These are phyloP conservation scores for Rauvolfia tetraphylla DNA, from an alignment of 257 asterid species.

Conservation along the genomic window DNA sequence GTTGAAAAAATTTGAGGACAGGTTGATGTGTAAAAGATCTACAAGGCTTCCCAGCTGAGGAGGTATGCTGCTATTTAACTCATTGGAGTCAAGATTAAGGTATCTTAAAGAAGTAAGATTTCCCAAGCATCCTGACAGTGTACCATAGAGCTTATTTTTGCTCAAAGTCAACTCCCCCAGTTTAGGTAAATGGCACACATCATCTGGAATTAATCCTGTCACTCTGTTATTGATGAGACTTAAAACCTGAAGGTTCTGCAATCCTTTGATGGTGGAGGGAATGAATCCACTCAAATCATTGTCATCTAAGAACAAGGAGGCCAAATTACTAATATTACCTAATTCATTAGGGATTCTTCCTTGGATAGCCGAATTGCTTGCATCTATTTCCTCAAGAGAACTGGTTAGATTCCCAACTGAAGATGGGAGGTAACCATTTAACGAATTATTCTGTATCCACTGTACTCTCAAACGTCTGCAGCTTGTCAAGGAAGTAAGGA, in stretches of 20 bases:
- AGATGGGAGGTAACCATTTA: slow-evolving; percentile 21
- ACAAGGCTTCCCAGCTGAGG: background rate
- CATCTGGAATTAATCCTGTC: background rate
- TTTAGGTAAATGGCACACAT: background rate
- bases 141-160: background rate
- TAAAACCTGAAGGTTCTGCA: slow-evolving; percentile 1
- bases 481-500: slow-evolving; percentile 13
- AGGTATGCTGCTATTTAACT: background rate
- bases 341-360: slow-evolving; percentile 32
- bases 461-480: slow-evolving; percentile 8
- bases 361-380: background rate
- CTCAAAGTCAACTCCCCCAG: background rate
- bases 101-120: slow-evolving; percentile 2
- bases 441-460: slow-evolving; percentile 8
- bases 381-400: background rate
- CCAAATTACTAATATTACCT: slow-evolving; percentile 23
- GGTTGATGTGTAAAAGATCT: background rate
- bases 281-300: slow-evolving; percentile 12
- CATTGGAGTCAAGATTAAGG: background rate
- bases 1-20: background rate
- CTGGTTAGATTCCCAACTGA: slow-evolving; percentile 33
- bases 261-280: slow-evolving; percentile 9
- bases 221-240: background rate
- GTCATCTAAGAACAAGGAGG: background rate
- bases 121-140: slow-evolving; percentile 9